A percentile compares a stretch with the other conserved stretches of the same genome.
Conservation (phyloP, 106 monocot genomes). For the Apostasia shenzhenica region DNA sequence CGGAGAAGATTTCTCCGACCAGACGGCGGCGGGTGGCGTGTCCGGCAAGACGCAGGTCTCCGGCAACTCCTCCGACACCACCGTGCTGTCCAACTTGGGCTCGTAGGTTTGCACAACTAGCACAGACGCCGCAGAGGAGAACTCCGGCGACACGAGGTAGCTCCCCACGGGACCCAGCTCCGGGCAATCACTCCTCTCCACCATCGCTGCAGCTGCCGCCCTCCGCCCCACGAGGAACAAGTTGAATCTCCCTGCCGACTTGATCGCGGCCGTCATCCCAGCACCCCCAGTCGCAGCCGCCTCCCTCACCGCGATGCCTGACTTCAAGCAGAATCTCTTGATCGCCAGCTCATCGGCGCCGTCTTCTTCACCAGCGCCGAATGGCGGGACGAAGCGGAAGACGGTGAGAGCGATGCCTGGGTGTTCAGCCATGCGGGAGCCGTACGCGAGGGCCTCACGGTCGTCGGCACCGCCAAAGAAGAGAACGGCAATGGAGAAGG, state of each 20-base stretch:
- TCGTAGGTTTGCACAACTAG: slow-evolving; percentile 19
- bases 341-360: no score
- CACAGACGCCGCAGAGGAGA: slow-evolving; percentile 12
- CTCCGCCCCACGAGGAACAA: slow-evolving; percentile 18
- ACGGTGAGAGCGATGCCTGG: slow-evolving; percentile 26
- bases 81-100: not conserved
- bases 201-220: not conserved
- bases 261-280: slow-evolving; percentile 3
- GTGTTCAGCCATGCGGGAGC: slow-evolving; percentile 26
- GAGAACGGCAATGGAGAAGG: slow-evolving; percentile 33
- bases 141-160: slow-evolving; percentile 7
- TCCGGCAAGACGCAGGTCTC: no score
- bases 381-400: slow-evolving; percentile 11
- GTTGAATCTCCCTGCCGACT: not conserved
- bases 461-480: slow-evolving; percentile 34
- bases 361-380: slow-evolving; percentile 2
- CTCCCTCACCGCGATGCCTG: slow-evolving; percentile 12
- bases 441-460: slow-evolving; percentile 29
- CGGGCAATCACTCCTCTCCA: slow-evolving; percentile 10
- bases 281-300: no score
- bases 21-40: no score
- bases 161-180: slow-evolving; percentile 22
- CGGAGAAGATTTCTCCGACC: no score
- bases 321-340: slow-evolving; percentile 1
- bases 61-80: no score